These are phyloP conservation scores for Jackrogersella multiformis DNA, from an alignment of 495 filamentous ascomycete species.

Conservation along the genomic window DNA sequence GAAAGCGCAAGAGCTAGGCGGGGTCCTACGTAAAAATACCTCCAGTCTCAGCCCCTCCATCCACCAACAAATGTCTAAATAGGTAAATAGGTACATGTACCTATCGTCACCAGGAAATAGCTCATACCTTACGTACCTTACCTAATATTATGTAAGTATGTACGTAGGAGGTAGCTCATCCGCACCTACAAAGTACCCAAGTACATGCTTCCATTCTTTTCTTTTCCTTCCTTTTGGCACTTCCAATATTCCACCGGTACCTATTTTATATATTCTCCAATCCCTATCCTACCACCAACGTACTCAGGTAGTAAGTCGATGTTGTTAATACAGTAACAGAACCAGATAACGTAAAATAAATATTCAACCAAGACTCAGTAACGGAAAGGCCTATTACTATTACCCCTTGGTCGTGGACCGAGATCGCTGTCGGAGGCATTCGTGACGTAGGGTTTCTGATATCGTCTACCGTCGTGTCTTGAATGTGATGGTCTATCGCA, in stretches of 20 bases:
- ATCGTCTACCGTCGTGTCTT: constrained; percentile 5
- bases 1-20: constrained; percentile 1
- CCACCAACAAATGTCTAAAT: constrained; percentile 7
- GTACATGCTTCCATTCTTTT: constrained; percentile 8
- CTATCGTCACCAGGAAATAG: constrained; percentile 6
- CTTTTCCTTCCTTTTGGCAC: not conserved
- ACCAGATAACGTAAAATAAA: not conserved
- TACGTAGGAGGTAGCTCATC: constrained; percentile 37
- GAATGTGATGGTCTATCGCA: not conserved
- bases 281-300: too few relatives aligned
- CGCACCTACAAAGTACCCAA: not conserved
- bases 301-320: too few relatives aligned
- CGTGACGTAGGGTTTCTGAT: constrained; percentile 14
- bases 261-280: too few relatives aligned
- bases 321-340: too few relatives aligned
- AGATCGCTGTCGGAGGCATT: constrained; percentile 25
- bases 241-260: not conserved
- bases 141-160: too few relatives aligned
- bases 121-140: too few relatives aligned
- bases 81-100: too few relatives aligned
- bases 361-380: not conserved
- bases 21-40: constrained; percentile 9
- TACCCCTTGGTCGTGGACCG: constrained; percentile 7
- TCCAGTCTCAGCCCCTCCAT: constrained; percentile 19
- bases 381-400: not conserved